Conservation (phyloP, 441 rosid species). For the Corymbia citriodora region DNA sequence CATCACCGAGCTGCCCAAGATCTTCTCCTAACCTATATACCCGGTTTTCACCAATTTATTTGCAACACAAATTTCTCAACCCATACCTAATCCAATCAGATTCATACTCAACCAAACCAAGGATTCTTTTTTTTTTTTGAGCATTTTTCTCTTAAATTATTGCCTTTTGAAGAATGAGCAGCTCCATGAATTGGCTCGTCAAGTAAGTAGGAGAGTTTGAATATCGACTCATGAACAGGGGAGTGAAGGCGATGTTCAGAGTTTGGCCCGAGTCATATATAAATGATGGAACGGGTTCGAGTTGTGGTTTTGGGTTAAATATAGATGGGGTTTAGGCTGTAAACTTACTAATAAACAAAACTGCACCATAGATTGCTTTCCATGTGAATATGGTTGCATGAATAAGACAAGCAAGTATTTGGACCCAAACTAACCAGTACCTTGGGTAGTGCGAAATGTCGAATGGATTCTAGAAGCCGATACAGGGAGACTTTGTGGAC, state of each 20-base stretch:
- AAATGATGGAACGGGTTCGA: not conserved
- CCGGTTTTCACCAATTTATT: too few relatives aligned
- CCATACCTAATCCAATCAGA: accelerated
- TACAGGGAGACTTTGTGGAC: not conserved
- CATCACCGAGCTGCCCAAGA: too few relatives aligned
- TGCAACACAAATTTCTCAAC: too few relatives aligned
- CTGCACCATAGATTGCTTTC: not conserved
- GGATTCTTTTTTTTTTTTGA: not conserved
- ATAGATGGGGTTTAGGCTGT: accelerated
- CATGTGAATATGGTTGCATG: not conserved
- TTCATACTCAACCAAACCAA: accelerated
- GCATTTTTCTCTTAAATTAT: not conserved
- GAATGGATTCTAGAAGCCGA: not conserved
- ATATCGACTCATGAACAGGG: not conserved
- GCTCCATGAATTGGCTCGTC: accelerated
- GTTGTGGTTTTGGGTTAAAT: not conserved
- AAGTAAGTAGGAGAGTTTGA: not conserved
- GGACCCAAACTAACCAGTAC: not conserved
- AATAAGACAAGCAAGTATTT: not conserved
- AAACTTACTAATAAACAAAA: not conserved
- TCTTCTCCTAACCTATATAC: too few relatives aligned
- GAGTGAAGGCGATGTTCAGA: accelerated
- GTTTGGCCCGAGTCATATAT: not conserved
- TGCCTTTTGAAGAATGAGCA: not conserved
- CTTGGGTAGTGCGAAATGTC: not conserved